Evolutionary conservation across 768 basidiomycete species (phyloP).

Genomic region (Lentinula detonsa): DNA sequence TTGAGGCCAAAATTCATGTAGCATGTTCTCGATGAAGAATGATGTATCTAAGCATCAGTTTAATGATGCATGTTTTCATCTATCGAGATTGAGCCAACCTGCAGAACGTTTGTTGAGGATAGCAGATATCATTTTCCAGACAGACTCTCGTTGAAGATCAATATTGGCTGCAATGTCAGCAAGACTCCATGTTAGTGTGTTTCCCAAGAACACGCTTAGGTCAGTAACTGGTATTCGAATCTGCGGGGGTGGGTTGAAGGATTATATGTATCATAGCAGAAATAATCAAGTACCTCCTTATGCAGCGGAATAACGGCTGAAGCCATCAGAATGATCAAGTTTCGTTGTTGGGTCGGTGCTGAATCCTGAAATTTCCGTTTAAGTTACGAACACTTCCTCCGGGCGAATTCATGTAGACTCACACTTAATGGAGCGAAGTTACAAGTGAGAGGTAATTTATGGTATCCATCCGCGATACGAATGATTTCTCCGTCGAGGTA

Average conservation of each 20-base stretch:
- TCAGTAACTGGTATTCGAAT: conserved; percentile 44
- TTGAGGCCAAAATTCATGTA: conserved; percentile 42
- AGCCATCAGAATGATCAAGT: conserved; percentile 61
- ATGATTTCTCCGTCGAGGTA: conserved; percentile 49
- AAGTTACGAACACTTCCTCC: conserved; percentile 6
- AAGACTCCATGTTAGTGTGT: conserved; percentile 58
- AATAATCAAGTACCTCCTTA: conserved; percentile 48
- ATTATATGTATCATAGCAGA: neutral
- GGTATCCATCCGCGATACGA: conserved; percentile 49
- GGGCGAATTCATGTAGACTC: conserved; percentile 7
- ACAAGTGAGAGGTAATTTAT: conserved; percentile 33
- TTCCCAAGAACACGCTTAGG: conserved; percentile 44
- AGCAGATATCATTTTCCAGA: conserved; percentile 52
- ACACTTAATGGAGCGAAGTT: conserved; percentile 52
- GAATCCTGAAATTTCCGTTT: conserved; percentile 26
- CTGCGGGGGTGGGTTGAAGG: conserved; percentile 25
- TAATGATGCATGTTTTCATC: neutral
- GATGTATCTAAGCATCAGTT: conserved; percentile 32
- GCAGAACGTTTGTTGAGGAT: conserved; percentile 75
- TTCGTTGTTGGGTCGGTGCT: conserved; percentile 45
- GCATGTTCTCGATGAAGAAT: conserved; percentile 34
- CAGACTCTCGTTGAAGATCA: conserved; percentile 47
- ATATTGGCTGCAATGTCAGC: conserved; percentile 29
- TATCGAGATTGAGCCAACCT: conserved; percentile 35
- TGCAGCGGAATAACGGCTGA: conserved; percentile 59